Conservation (phyloP, 2,329 filamentous ascomycete genomes). For the Chaetomium sp. region DNA sequence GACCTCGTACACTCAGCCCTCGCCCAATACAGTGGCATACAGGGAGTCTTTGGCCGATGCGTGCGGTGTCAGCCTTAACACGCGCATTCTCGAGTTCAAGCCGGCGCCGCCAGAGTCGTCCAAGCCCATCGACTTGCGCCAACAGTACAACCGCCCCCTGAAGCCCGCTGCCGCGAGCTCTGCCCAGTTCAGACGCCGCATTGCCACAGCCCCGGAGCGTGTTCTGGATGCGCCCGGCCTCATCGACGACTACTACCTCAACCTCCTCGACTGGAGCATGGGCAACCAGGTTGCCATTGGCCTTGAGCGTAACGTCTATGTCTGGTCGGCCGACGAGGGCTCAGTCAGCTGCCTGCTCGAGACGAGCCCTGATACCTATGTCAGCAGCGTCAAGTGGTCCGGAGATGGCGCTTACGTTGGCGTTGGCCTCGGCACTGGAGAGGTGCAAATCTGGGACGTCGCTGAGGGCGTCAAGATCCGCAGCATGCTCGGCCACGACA, state of each 20-base stretch:
- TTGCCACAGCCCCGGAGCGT: constrained; percentile 90
- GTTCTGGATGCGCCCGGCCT: constrained; percentile 94
- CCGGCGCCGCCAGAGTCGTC: constrained; percentile 95
- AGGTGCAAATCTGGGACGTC: constrained; percentile 99
- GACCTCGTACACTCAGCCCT: constrained; percentile 65
- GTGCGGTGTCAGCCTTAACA: constrained; percentile 88
- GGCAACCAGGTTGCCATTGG: constrained; percentile 97
- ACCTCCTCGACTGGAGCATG: constrained; percentile 96
- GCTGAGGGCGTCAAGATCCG: constrained; percentile 91
- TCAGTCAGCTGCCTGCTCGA: constrained; percentile 84
- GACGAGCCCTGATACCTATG: constrained; percentile 82
- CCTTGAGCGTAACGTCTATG: constrained; percentile 92
- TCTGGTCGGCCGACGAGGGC: constrained; percentile 95
- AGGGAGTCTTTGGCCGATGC: constrained; percentile 85
- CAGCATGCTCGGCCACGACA: constrained; percentile 97
- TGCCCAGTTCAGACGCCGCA: constrained; percentile 83
- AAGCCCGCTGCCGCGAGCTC: constrained; percentile 67
- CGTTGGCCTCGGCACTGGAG: constrained; percentile 87
- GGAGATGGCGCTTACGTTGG: constrained; percentile 94
- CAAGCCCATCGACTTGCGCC: constrained; percentile 93
- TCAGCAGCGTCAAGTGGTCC: constrained; percentile 98
- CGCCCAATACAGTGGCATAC: constrained; percentile 83
- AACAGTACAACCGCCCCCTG: constrained; percentile 95
- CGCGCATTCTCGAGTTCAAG: constrained; percentile 96
- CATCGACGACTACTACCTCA: constrained; percentile 98